Base-by-base conservation (phyloP, 2,329 filamentous ascomycete species). In the Alternaria rosae region DNA sequence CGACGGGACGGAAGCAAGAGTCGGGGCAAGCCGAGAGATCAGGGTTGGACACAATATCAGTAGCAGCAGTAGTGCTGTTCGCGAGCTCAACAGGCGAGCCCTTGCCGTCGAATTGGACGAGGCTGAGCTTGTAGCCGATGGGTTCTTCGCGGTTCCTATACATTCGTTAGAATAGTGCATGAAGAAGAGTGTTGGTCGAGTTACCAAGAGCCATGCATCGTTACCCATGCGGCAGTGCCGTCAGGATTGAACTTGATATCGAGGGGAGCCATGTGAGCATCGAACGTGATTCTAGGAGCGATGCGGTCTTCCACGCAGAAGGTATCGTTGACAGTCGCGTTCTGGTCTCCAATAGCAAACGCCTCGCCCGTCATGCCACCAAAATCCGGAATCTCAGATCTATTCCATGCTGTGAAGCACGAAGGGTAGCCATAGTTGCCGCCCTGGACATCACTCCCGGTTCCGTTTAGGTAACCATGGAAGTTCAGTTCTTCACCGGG, bases 401-500 rank as follows among this genome's bases (percentile, higher is more conserved):
- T 84, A 60, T 86, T 82, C 89, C 90, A 92, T 9, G 89, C 82
- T 0, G 90, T 82, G 69, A 88, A 91, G 80, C 91, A 93, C 47
- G 83, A 78, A 2, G 91, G 91, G 72, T 92, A 93, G 21, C 91
- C 91, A 71, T 89, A 90, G 76, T 92, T 92, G 4, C 72, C 70
- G 17, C 82, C 84, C 70, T 85, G 79, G 28, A 78, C 70, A 3
- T 69, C 61, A 20, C 76, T 78, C 8, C 67, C 11, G 0, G 84
- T 84, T n/a, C 83, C 82, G 45, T 85, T 85, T 4, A 91, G 80
- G 59, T 84, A 85, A 4, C 91, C 90, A 62, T 91, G 87, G 75
- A 87, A 92, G 77, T 93, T 92, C 75, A 93, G 78, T 77, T 93
- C 89, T 73, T 93, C 91, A 15, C 85, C 91, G 0, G 91, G 91